Conservation (phyloP, 805 yeast genomes). For the Grigorovia jiainica region DNA sequence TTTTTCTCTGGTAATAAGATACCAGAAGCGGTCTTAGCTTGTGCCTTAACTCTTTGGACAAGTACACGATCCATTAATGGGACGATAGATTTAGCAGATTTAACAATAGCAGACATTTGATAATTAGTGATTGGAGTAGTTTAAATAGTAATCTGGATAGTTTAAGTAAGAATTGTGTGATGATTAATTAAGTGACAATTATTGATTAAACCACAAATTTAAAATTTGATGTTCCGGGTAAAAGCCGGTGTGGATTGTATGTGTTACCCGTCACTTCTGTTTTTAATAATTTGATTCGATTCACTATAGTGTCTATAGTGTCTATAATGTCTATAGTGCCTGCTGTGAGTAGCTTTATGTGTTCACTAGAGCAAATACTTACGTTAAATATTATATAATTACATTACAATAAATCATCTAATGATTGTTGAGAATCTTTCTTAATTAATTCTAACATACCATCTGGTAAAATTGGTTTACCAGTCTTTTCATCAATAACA, state of each 20-base stretch:
- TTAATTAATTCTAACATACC: slow-evolving; percentile 87
- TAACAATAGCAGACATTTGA: slow-evolving; percentile 32
- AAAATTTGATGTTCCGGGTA: too few species aligned
- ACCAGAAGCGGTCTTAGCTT: slow-evolving; percentile 86
- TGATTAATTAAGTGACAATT: too few species aligned
- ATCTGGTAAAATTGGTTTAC: slow-evolving; percentile 75
- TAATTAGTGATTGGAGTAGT: too few species aligned
- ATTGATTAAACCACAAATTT: too few species aligned
- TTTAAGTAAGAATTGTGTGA: background rate
- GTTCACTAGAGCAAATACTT: too few species aligned
- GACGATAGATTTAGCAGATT: slow-evolving; percentile 76
- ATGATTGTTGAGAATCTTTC: slow-evolving; percentile 73
- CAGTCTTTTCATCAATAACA: slow-evolving; percentile 44
- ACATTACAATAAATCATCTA: slow-evolving; percentile 51
- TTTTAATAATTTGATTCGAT: too few species aligned
- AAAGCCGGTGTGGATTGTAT: too few species aligned
- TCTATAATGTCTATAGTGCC: too few species aligned
- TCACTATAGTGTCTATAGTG: too few species aligned
- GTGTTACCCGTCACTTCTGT: too few species aligned
- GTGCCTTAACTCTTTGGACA: slow-evolving; percentile 89
- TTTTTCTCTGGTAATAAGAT: slow-evolving; percentile 92
- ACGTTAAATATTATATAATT: background rate
- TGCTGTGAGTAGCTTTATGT: too few species aligned
- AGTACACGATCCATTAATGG: slow-evolving; percentile 95
- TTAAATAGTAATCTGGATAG: background rate